A percentile compares a stretch with the other conserved stretches of the same genome.
These are phyloP conservation scores for Limonium bicolor DNA, from an alignment of 148 eudicot species.

Conservation along the genomic window DNA sequence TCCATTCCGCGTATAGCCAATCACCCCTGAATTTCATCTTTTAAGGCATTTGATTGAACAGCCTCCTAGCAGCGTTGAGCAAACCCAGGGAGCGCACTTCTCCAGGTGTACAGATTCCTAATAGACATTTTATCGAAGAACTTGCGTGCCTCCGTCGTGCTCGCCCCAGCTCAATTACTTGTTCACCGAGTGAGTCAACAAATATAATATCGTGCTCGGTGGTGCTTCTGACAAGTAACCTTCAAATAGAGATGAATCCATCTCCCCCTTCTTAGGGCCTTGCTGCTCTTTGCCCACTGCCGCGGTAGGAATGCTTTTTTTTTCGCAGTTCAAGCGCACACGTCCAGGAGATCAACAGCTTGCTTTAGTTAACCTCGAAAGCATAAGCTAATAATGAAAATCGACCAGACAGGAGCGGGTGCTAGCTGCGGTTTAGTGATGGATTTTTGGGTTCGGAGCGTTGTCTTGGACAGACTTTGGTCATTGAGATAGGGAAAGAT, in stretches of 20 bases:
- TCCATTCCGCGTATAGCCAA: conserved; percentile 48
- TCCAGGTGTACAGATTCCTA: conserved; percentile 65
- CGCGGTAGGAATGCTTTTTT: conserved; percentile 27
- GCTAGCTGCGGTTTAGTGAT: no score
- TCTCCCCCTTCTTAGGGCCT: conserved; percentile 50
- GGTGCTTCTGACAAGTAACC: conserved; percentile 40
- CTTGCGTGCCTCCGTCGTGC: conserved; percentile 36
- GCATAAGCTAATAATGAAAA: conserved; percentile 29
- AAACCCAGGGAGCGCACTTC: conserved; percentile 75
- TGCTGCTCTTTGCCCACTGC: conserved; percentile 33
- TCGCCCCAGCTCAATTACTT: conserved; percentile 56
- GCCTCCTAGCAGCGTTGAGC: conserved; percentile 31
- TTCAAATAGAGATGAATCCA: conserved; percentile 67
- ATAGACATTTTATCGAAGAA: conserved; percentile 65
- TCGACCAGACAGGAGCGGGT: conserved; percentile 32
- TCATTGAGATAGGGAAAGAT: no score
- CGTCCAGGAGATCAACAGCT: conserved; percentile 46
- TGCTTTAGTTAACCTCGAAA: conserved; percentile 33
- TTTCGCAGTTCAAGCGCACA: conserved; percentile 28
- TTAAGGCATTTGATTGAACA: conserved; percentile 52
- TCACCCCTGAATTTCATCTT: conserved; percentile 75
- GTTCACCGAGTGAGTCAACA: conserved; percentile 43
- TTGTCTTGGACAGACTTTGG: no score
- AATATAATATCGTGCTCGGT: conserved; percentile 32
- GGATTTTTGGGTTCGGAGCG: no score